phyloP scores from a whole-genome alignment of 495 filamentous ascomycete species.

The Cryomyces minteri region DNA sequence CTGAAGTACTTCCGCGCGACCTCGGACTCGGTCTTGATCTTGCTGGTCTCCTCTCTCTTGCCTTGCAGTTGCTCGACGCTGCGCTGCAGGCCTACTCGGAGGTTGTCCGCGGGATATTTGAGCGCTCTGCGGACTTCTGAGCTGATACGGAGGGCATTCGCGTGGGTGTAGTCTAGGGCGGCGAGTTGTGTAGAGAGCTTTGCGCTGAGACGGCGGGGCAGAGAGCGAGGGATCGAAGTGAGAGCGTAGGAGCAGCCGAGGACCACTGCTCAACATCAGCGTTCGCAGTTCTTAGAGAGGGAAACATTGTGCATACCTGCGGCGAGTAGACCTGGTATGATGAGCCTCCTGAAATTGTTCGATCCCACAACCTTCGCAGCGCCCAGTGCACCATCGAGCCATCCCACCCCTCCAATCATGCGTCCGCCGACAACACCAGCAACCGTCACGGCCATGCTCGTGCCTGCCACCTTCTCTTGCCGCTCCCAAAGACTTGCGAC shows the following conservation, averaged over 20 bases:
- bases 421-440: constrained; percentile 71
- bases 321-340: constrained; percentile 60
- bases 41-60: constrained; percentile 61
- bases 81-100: constrained; percentile 60
- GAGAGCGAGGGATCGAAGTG: constrained; percentile 66
- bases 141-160: constrained; percentile 68
- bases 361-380: constrained; percentile 65
- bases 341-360: constrained; percentile 61
- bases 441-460: constrained; percentile 82
- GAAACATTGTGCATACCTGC: constrained; percentile 40
- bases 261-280: constrained; percentile 34
- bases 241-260: constrained; percentile 64
- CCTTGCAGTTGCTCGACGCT: constrained; percentile 63
- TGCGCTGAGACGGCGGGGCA: constrained; percentile 67
- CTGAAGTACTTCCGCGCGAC: constrained; percentile 38
- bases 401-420: constrained; percentile 64
- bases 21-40: constrained; percentile 22
- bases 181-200: constrained; percentile 67
- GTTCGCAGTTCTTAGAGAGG: constrained; percentile 1
- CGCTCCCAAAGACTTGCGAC: constrained; percentile 60
- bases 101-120: constrained; percentile 61
- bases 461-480: constrained; percentile 86
- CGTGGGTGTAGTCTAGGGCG: constrained; percentile 78
- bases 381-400: constrained; percentile 74
- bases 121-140: constrained; percentile 72